Base-by-base conservation (phyloP, 2,329 filamentous ascomycete genomes). In the Epichloe coenophiala region DNA sequence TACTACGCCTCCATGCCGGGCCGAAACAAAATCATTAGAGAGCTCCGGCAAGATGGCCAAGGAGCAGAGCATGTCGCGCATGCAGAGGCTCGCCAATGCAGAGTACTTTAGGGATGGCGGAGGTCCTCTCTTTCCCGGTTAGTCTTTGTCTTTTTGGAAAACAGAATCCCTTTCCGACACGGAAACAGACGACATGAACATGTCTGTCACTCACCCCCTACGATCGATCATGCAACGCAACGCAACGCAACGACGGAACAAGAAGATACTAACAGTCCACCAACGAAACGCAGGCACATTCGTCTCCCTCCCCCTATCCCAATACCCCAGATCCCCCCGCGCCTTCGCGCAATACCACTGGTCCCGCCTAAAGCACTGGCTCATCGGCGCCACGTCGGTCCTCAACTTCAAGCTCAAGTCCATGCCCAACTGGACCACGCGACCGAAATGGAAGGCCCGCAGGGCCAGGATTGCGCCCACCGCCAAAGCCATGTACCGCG, bases 401-500 rank as follows among this genome's bases (percentile, higher is more conserved):
- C 47, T 71, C 21, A 63, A 65, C 31, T 58, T 71, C 46, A 70
- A 72, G 58, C 57, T 73, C 46, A 56, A 65, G 36, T 77, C 75
- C 27, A 75, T 73, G 67, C 68, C 69, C 23, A 59, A 55, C 51
- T 63, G 71, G 56, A 63, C 71, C 48, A 64, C 63, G 35, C 65
- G 65, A 19, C 71, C 72, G 12, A 60, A 58, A n/a, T 72, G 73
- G 60, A 69, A 72, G 58, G 60, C 73, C 27, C 57, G 65, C 27
- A 69, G 68, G 13, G 56, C 64, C 21, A 60, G 63, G 48, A 67
- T 78, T 45, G 63, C 71, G 8, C 73, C 78, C 2, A 71, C 73
- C 1, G 83, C 81, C 35, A 73, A 77, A 58, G 72, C 69, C 19
- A 68, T 85, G 59, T 81, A 87, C 63, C 67, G 69, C 48, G 67